Evolutionary conservation across 805 yeast species (phyloP).

Genomic region (Maudiozyma pseudohumilis): DNA sequence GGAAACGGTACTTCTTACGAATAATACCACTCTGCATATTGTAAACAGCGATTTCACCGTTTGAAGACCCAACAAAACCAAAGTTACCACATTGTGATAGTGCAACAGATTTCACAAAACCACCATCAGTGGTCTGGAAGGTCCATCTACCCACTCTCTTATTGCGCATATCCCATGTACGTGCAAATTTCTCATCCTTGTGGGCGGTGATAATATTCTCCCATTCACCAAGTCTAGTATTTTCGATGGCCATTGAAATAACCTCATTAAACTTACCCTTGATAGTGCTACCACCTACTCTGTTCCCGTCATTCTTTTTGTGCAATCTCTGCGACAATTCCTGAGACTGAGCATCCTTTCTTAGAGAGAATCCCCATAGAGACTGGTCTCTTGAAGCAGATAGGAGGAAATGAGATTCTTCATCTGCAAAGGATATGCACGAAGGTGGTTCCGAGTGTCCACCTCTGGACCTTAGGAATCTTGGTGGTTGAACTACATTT

Average conservation of each 20-base stretch:
- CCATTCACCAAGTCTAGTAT: conserved; percentile 81
- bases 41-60: conserved; percentile 76
- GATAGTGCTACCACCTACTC: conserved; percentile 50
- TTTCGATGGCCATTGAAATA: conserved; percentile 57
- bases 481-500: conserved; percentile 75
- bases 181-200: conserved; percentile 69
- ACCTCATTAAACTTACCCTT: conserved; percentile 74
- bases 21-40: conserved; percentile 86
- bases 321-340: conserved; percentile 73
- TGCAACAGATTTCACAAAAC: conserved; percentile 62
- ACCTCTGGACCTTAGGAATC: conserved; percentile 85
- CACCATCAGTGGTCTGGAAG: conserved; percentile 67
- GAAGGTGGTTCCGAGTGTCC: conserved; percentile 95
- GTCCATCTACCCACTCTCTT: conserved; percentile 72
- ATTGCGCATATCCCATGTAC: conserved; percentile 79
- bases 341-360: conserved; percentile 95
- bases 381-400: conserved; percentile 82
- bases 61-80: conserved; percentile 79
- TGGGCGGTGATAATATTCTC: conserved; percentile 87
- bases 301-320: conserved; percentile 35
- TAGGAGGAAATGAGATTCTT: conserved; percentile 69
- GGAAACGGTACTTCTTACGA: conserved; percentile 59
- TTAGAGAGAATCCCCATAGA: conserved; percentile 83
- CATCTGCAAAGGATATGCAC: conserved; percentile 63
- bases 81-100: conserved; percentile 94